phyloP scores from a whole-genome alignment of 208 protist genomes.

The Porcisia hertigi region DNA sequence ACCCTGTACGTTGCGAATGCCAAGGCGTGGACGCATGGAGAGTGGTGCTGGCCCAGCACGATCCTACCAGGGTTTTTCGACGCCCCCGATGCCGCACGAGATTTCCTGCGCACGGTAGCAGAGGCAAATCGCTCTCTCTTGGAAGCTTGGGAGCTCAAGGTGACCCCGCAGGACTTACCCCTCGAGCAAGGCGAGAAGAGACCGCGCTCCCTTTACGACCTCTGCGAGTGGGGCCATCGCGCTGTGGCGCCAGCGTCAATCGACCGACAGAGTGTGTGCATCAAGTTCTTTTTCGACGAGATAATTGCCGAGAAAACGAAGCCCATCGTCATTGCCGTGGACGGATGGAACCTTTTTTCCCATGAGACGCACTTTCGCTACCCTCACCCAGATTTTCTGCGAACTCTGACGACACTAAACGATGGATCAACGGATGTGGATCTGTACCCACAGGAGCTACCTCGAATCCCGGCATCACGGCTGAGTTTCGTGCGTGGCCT shows the following conservation, averaged over 20 bases:
- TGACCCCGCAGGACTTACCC: slow-evolving; percentile 83
- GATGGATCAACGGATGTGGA: slow-evolving; percentile 84
- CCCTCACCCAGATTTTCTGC: slow-evolving; percentile 89
- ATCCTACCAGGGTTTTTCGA: slow-evolving; percentile 93
- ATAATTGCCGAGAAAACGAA: slow-evolving; percentile 78
- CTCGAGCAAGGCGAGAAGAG: slow-evolving; percentile 77
- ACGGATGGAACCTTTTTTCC: slow-evolving; percentile 91
- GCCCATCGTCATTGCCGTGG: slow-evolving; percentile 88
- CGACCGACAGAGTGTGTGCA: slow-evolving; percentile 85
- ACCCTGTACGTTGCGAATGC: slow-evolving; percentile 90
- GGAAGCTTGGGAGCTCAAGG: slow-evolving; percentile 63
- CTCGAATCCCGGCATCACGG: slow-evolving; percentile 85
- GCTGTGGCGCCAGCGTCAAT: slow-evolving; percentile 82
- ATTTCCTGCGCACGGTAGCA: slow-evolving; percentile 84
- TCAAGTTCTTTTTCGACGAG: slow-evolving; percentile 93
- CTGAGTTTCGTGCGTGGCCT: slow-evolving; percentile 89
- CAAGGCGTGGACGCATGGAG: slow-evolving; percentile 87
- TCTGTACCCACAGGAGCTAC: slow-evolving; percentile 88
- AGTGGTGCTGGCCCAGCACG: slow-evolving; percentile 92
- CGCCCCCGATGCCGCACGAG: slow-evolving; percentile 80
- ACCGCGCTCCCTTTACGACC: slow-evolving; percentile 71
- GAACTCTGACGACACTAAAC: slow-evolving; percentile 76
- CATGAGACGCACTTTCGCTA: slow-evolving; percentile 92
- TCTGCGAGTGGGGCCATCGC: slow-evolving; percentile 86
- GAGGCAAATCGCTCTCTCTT: slow-evolving; percentile 61